Percentiles rank a stretch among this genome's conserved stretches.
phyloP scores from a whole-genome alignment of 192 early-diverging fungal species.

The Entomortierella lignicola region DNA sequence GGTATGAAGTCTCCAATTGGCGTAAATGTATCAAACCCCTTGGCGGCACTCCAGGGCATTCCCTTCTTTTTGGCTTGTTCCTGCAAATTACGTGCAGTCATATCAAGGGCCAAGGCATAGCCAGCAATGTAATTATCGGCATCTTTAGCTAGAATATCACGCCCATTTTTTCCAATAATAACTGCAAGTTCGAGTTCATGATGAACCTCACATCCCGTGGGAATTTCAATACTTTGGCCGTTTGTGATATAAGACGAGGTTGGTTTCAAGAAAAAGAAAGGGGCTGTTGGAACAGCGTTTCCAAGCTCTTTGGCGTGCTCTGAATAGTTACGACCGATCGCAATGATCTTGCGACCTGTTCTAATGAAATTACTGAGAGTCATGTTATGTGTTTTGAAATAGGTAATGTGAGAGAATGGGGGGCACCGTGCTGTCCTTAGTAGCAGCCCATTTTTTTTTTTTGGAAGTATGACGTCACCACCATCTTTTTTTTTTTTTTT shows the following conservation, averaged over 20 bases:
- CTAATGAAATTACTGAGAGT: slow-evolving; percentile 56
- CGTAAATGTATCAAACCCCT: slow-evolving; percentile 96
- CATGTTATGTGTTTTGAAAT: slow-evolving; percentile 19
- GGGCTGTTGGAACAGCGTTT: slow-evolving; percentile 86
- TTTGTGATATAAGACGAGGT: slow-evolving; percentile 80
- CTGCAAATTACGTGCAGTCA: slow-evolving; percentile 92
- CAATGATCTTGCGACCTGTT: slow-evolving; percentile 90
- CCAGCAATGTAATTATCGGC: slow-evolving; percentile 78
- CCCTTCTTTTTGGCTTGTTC: slow-evolving; percentile 85
- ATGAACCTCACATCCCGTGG: slow-evolving; percentile 81
- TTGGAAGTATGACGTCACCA: too few species aligned
- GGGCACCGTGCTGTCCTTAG: too few species aligned
- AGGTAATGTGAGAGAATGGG: neutral
- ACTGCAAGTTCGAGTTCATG: slow-evolving; percentile 96
- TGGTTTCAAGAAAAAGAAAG: slow-evolving; percentile 97
- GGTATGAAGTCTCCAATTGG: slow-evolving; percentile 89
- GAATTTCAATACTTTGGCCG: slow-evolving; percentile 83
- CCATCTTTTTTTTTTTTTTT: too few species aligned
- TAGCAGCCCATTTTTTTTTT: too few species aligned
- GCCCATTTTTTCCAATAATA: slow-evolving; percentile 84
- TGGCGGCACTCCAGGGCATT: slow-evolving; percentile 90
- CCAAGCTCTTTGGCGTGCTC: slow-evolving; percentile 96
- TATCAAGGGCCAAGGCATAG: slow-evolving; percentile 90
- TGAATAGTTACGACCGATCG: slow-evolving; percentile 94
- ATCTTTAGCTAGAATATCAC: slow-evolving; percentile 73